Evolutionary conservation across 2,329 filamentous ascomycete species (phyloP).

Genomic region (Amesomyces nigricolor): DNA sequence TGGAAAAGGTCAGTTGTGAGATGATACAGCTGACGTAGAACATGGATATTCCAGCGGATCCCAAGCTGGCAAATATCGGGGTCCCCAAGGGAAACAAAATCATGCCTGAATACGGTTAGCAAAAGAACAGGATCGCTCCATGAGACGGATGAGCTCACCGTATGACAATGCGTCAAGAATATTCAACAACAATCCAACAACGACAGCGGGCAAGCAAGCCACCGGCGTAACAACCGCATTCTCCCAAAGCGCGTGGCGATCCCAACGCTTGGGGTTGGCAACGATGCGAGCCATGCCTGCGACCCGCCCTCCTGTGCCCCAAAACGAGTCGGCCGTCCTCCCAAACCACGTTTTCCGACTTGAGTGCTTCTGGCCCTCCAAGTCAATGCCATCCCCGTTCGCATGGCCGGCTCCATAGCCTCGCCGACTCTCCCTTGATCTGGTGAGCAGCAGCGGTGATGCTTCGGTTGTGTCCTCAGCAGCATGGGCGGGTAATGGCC

Average conservation of each 20-base stretch:
- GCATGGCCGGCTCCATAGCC: constrained; percentile 22
- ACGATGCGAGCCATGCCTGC: constrained; percentile 29
- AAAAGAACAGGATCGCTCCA: neutral
- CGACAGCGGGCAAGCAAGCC: constrained; percentile 74
- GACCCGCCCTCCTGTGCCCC: constrained; percentile 22
- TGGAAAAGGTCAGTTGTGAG: constrained; percentile 83
- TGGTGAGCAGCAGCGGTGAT: constrained; percentile 43
- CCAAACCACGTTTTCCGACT: constrained; percentile 33
- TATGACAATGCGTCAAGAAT: constrained; percentile 93
- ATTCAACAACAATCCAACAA: constrained; percentile 84
- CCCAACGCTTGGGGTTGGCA: constrained; percentile 65
- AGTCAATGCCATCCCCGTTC: constrained; percentile 33
- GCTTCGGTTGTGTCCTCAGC: constrained; percentile 32
- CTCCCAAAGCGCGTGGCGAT: constrained; percentile 59
- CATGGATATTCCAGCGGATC: constrained; percentile 92
- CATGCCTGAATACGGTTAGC: constrained; percentile 53
- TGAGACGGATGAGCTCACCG: constrained; percentile 44
- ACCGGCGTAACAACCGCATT: constrained; percentile 60
- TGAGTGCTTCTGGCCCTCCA: constrained; percentile 47
- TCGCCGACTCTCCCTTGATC: constrained; percentile 27
- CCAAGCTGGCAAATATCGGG: constrained; percentile 76
- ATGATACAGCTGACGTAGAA: constrained; percentile 98
- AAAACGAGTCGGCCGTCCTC: constrained; percentile 28
- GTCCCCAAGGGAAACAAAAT: constrained; percentile 90
- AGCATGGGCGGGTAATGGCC: neutral